Evolutionary conservation across 2,329 filamentous ascomycete genomes (phyloP), one percentile per base, ranked within the genome.

Genomic region (Neoarthrinium moseri): DNA sequence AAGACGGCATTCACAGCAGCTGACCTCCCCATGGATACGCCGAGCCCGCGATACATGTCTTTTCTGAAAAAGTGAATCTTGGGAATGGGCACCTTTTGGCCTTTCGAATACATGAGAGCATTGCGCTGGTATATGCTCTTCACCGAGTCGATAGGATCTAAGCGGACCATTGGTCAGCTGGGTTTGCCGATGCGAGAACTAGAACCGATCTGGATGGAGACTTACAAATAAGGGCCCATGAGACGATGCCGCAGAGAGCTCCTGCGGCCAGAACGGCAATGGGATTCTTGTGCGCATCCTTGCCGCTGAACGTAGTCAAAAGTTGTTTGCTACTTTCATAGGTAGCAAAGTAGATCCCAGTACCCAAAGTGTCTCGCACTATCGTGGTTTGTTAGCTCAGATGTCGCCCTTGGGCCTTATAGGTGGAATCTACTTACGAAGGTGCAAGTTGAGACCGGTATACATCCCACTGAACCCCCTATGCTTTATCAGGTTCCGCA

Each of bases 41-140:
- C 87, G 3, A 95, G 75, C 23, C 89, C 89, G 56, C 88, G 83
- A 67, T 94, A 95, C 82, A 91, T 91, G 51, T 85, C 80, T 44
- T 75, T 75, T 58, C 86, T 82, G 67, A 90, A 87, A 67, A 90
- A 91, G 49, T 86, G 77, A 48, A 94, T 90, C 64, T 85, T 87
- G 8, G 88, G 87, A 18, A 80, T 76, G 51, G 82, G 78, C 23
- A 84, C 80, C 43, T 68, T 77, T 55, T 86, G 73, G n/a, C 82
- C 82, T 55, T 77, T 80, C 23, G 82, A 79, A 55, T 84, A 82
- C 49, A 87, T 81, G 21, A 94, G 77, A 34, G 88, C 86, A 55
- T 91, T 89, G 37, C 89, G 83, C 62, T 95, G 89, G 61, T 92
- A 95, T 48, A 89, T 87, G 58, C 85, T 90, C 70, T 94, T 94